A percentile compares a stretch with the other conserved stretches of the same genome.
Conservation (phyloP, 129 eudicot genomes). For the Artemisia tridentata region DNA sequence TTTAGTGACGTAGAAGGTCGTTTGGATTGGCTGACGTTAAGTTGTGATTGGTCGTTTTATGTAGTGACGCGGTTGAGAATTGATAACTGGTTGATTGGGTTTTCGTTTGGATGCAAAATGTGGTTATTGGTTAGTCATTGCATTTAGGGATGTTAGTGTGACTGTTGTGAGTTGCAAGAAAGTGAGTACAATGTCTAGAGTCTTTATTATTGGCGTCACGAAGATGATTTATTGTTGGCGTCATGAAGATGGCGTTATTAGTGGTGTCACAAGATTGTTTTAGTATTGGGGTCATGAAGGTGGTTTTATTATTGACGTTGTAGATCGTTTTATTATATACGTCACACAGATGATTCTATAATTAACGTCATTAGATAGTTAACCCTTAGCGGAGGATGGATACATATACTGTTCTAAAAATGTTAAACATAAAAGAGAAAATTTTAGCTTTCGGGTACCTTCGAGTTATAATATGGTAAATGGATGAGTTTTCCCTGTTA, state of each 20-base stretch:
- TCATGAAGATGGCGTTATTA: not conserved
- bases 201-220: slow-evolving; percentile 9
- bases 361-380: not conserved
- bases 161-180: slow-evolving; percentile 11
- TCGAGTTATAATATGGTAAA: not conserved
- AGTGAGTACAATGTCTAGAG: not conserved
- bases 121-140: not conserved
- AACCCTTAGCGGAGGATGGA: slow-evolving; percentile 1
- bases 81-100: not conserved
- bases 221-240: not conserved
- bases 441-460: not conserved
- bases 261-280: not conserved
- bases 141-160: not conserved
- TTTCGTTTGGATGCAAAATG: not conserved
- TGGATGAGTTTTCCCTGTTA: too few species aligned
- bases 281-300: not conserved
- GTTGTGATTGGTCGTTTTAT: slow-evolving; percentile 1
- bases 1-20: slow-evolving; percentile 12
- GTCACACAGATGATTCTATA: not conserved
- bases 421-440: slow-evolving; percentile 8
- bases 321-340: too few species aligned
- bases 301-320: not conserved
- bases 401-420: not conserved
- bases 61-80: slow-evolving; percentile 1
- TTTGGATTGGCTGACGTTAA: not conserved